Base-by-base conservation (phyloP, 768 basidiomycete species). In the Tricholoma terreum region DNA sequence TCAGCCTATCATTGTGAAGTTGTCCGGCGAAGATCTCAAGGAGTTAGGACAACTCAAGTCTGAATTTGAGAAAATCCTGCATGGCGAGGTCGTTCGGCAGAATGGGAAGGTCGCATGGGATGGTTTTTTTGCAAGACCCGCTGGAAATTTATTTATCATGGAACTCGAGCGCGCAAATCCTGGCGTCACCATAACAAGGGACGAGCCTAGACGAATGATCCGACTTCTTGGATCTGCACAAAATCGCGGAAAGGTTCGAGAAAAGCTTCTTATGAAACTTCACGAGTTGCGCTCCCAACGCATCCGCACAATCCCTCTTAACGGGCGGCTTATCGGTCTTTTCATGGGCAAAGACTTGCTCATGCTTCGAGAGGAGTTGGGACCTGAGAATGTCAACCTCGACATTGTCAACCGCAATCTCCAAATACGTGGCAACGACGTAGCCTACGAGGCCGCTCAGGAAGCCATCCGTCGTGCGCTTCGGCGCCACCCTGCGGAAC, bases 41-140 rank as follows among this genome's bases (percentile, higher is more conserved):
- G 71, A 80, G 6, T 66, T 92, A 1, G 80, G 81, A 0, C 68
- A 67, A 38, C 75, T 89, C 52, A 90, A 89, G 62, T 66, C 73
- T 2, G 77, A 84, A 59, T 76, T 90, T 19, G 87, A 89, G 64
- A 75, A 75, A n/a, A 72, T 86, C 10, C 64, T 87, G 0, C 80
- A 77, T 2, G 89, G 90, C 0, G 86, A 91, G 60, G 71, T 79
- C 2, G 67, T 89, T 33, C 75, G 70, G 24, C 63, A 79, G 15
- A 77, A 83, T 45, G 82, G 78, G 27, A 79, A 80, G 38, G 70
- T 76, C 1, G 71, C 81, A 7, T 92, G 89, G 89, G 85, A 91
- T 57, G 72, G 76, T 3, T 90, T 82, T 68, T 86, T 92, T 58
- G 64, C 65, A 19, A 60, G 73, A 4, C 56, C 61, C 0, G 69